Evolutionary conservation across 1,284 basidiomycete genomes (phyloP).

Genomic region (Gymnopus androsaceus): DNA sequence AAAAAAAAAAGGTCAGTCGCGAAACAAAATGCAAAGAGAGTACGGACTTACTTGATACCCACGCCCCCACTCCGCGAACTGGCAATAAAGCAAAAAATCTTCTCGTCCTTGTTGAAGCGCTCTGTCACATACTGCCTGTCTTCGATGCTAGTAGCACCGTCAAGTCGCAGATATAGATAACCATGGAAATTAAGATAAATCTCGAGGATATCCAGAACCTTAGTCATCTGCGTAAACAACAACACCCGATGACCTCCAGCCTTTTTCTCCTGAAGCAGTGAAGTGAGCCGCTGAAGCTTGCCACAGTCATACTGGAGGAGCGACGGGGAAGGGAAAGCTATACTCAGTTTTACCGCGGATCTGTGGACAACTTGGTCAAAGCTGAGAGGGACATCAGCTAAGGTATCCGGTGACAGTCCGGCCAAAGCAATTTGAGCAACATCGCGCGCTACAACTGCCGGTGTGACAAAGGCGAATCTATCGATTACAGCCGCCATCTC

Average conservation of each 20-base stretch:
- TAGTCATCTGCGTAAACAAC: slow-evolving; percentile 98
- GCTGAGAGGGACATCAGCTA: slow-evolving; percentile 36
- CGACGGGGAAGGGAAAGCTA: slow-evolving; percentile 91
- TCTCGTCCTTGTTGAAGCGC: slow-evolving; percentile 91
- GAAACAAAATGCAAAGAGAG: neutral
- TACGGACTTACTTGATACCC: slow-evolving; percentile 82
- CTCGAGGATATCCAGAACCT: slow-evolving; percentile 92
- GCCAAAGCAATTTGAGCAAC: slow-evolving; percentile 64
- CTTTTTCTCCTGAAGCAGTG: slow-evolving; percentile 82
- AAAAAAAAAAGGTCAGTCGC: slow-evolving; percentile 1
- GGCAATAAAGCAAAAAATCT: slow-evolving; percentile 92
- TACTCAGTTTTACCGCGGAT: slow-evolving; percentile 82
- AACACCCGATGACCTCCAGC: slow-evolving; percentile 86
- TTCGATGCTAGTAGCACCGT: slow-evolving; percentile 95
- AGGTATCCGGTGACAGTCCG: slow-evolving; percentile 36
- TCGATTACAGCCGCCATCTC: slow-evolving; percentile 62
- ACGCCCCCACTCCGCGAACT: slow-evolving; percentile 93
- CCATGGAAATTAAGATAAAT: slow-evolving; percentile 93
- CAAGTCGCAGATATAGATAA: slow-evolving; percentile 89
- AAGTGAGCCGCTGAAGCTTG: slow-evolving; percentile 85
- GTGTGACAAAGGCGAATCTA: slow-evolving; percentile 84
- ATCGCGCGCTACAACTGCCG: slow-evolving; percentile 78
- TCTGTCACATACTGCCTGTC: slow-evolving; percentile 95
- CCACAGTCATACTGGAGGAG: slow-evolving; percentile 96
- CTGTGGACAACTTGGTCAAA: slow-evolving; percentile 76